Evolutionary conservation across 441 rosid species (phyloP), one percentile per base, ranked within the genome.

Genomic region (Pelargonium cotyledonis): DNA sequence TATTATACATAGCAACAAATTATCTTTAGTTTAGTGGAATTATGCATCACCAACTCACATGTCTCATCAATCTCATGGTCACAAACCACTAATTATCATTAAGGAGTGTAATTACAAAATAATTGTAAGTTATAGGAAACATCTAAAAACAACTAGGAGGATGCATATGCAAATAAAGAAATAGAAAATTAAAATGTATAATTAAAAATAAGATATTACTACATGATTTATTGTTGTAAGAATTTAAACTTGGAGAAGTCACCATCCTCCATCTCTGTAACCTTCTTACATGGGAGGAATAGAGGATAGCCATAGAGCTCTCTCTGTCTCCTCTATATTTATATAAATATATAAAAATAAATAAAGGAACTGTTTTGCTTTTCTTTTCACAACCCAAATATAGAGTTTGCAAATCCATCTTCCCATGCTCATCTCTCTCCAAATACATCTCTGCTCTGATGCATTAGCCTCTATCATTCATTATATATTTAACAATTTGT

Each of bases 241-340:
- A 53, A 19, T 53, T 53, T 53, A 53, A 53, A 55, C 23, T 55
- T 16, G 19, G 61, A 21, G 19, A 55, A 55, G 61, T 55, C 23
- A 16, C 61, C 16, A 15, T 18, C 26, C 9, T 55, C 19, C 26
- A 15, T 55, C 18, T 21, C 18, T 55, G 61, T 31, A 31, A 31
- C 38, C 38, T 31, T 31, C 38, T 31, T 31, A 31, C 38, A 31
- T 31, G 38, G 38, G 38, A 31, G 38, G 38, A 31, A 31, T 31
- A 55, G 61, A 55, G 61, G 61, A 55, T 18, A 55, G 61, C 61
- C 61, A 18, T 8, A 16, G 61, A 55, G 18, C 61, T 55, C 61
- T 55, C 61, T 55, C 61, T 15, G 23, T 55, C 61, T 15, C 19
- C 61, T 55, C 61, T 55, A 55, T 55, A 55, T 55, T 55, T 55